A percentile compares a stretch with the other conserved stretches of the same genome.
These are phyloP conservation scores for Microbotryum saponariae DNA, from an alignment of 1,284 basidiomycete genomes.

Conservation along the genomic window DNA sequence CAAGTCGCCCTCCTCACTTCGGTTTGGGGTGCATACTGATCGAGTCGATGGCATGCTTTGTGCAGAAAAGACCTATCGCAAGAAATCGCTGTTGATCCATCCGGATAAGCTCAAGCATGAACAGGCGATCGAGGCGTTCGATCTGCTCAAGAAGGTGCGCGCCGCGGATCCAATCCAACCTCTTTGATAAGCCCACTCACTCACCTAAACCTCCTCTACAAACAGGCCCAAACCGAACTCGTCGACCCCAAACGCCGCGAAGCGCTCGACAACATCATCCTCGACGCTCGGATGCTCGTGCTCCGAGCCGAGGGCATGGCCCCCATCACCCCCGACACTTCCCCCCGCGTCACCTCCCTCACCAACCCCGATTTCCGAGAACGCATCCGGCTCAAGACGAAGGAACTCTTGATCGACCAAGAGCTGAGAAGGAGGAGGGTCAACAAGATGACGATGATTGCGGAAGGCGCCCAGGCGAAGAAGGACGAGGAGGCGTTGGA, in stretches of 20 bases:
- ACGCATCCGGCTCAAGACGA: constrained; percentile 45
- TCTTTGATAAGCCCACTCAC: neutral
- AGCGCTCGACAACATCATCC: constrained; percentile 40
- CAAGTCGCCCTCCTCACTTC: neutral
- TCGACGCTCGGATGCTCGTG: constrained; percentile 41
- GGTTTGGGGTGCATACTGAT: neutral
- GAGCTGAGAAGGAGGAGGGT: constrained; percentile 47
- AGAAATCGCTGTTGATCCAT: constrained; percentile 51
- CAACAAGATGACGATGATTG: constrained; percentile 47
- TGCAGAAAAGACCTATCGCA: constrained; percentile 48
- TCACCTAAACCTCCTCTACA: neutral
- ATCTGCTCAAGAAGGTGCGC: constrained; percentile 50
- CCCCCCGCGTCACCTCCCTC: constrained; percentile 6
- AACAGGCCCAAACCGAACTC: constrained; percentile 38
- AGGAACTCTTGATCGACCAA: constrained; percentile 51
- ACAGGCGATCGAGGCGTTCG: constrained; percentile 50
- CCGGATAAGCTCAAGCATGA: constrained; percentile 53
- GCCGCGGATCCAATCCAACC: constrained; percentile 30
- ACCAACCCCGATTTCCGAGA: constrained; percentile 42
- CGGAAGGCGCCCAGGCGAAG: constrained; percentile 50
- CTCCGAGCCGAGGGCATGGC: constrained; percentile 37
- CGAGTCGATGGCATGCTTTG: neutral
- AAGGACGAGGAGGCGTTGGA: constrained; percentile 45
- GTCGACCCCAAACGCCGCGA: constrained; percentile 39
- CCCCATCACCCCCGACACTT: constrained; percentile 43